Evolutionary conservation across 108 stramenopile genomes (phyloP).

Genomic region (Fistulifera solaris): DNA sequence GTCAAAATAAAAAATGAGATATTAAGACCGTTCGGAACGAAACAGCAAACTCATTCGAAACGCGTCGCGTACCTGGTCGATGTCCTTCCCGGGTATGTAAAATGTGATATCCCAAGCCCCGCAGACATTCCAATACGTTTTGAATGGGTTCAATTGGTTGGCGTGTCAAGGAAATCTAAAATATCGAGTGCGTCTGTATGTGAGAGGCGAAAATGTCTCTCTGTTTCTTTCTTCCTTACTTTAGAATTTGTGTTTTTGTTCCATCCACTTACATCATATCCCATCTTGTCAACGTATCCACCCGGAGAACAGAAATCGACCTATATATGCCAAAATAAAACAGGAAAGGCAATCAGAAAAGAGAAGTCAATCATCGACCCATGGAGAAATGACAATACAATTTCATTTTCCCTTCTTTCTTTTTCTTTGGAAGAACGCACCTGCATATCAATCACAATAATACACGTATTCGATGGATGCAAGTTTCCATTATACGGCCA

Average conservation of each 20-base stretch:
- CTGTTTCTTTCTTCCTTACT: no score
- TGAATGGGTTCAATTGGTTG: conserved; percentile 45
- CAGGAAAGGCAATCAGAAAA: not conserved
- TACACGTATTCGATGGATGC: conserved; percentile 27
- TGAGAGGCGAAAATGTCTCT: no score
- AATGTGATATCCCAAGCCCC: conserved; percentile 28
- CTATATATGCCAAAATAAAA: not conserved
- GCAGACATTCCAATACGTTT: conserved; percentile 24
- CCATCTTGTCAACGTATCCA: conserved; percentile 57
- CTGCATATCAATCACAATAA: conserved; percentile 44
- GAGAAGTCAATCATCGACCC: not conserved
- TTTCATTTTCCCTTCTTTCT: no score
- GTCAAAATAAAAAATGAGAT: not conserved
- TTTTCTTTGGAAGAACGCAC: not conserved
- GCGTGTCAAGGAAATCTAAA: conserved; percentile 19
- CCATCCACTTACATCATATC: conserved; percentile 36
- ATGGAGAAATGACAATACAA: not conserved
- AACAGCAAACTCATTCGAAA: not conserved
- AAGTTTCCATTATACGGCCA: conserved; percentile 50
- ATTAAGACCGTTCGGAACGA: not conserved
- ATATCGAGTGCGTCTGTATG: no score
- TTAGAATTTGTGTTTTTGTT: no score
- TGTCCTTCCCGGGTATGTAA: conserved; percentile 57
- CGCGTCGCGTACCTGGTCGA: conserved; percentile 20
- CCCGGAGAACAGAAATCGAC: conserved; percentile 47